Evolutionary conservation across 2,329 filamentous ascomycete genomes (phyloP).

Genomic region (Thermomyces lanuginosus): DNA sequence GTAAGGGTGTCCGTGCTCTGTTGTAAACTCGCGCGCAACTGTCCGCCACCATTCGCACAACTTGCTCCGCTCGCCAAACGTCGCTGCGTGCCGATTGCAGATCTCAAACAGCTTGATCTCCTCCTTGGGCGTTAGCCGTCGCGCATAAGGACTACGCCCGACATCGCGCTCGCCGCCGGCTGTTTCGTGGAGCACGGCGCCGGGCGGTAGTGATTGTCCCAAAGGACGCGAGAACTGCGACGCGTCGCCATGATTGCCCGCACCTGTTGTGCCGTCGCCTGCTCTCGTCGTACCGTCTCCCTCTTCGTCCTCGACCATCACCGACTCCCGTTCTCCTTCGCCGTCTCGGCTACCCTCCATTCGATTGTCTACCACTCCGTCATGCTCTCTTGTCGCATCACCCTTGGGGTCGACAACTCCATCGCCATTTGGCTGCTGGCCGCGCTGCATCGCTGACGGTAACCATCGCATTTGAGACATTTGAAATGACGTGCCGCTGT

Average conservation of each 20-base stretch:
- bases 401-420: background rate
- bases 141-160: constrained; percentile 18
- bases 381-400: too few species aligned
- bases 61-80: constrained; percentile 25
- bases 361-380: too few species aligned
- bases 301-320: constrained; percentile 2
- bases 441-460: constrained; percentile 11
- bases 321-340: background rate
- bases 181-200: constrained; percentile 1
- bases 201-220: constrained; percentile 1
- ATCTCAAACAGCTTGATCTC: constrained; percentile 26
- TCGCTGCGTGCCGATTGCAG: constrained; percentile 21
- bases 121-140: constrained; percentile 24
- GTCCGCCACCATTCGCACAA: constrained; percentile 29
- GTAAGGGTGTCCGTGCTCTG: constrained; percentile 23
- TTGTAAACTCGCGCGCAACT: constrained; percentile 23
- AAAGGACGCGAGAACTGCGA: constrained; percentile 3
- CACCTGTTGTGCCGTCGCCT: constrained; percentile 1
- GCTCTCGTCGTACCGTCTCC: constrained; percentile 3
- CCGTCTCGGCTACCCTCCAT: background rate
- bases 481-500: constrained; percentile 8
- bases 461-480: constrained; percentile 14
- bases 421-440: constrained; percentile 1
- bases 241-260: background rate
- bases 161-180: background rate